A percentile compares a stretch with the other conserved stretches of the same genome.
These are phyloP conservation scores for Neonectria coccinea DNA, from an alignment of 2,329 filamentous ascomycete species.

Conservation along the genomic window DNA sequence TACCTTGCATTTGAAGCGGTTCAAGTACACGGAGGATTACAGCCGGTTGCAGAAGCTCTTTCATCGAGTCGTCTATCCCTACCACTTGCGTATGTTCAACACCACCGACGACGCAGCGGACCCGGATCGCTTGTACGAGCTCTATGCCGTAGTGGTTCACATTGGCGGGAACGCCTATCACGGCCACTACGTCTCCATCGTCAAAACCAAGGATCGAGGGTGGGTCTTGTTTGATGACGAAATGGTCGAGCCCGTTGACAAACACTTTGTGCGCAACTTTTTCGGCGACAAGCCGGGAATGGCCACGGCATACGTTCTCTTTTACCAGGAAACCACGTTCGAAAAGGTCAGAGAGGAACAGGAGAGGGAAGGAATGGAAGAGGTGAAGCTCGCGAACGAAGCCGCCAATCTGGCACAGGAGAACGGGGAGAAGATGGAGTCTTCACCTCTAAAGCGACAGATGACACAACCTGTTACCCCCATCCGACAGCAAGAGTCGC, in stretches of 20 bases:
- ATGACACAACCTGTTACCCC: constrained; percentile 61
- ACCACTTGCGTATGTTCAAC: constrained; percentile 96
- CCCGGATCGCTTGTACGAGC: constrained; percentile 91
- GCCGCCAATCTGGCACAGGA: constrained; percentile 67
- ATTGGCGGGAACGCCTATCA: constrained; percentile 98
- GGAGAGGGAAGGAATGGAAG: constrained; percentile 80
- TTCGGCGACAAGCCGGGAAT: constrained; percentile 93
- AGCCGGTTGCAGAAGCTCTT: constrained; percentile 95
- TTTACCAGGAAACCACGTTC: constrained; percentile 91
- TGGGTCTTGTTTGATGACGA: constrained; percentile 99
- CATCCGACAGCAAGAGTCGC: constrained; percentile 61
- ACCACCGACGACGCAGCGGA: constrained; percentile 96
- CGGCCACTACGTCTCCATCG: constrained; percentile 96
- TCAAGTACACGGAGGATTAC: constrained; percentile 98
- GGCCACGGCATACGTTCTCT: constrained; percentile 95
- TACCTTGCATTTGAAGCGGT: constrained; percentile 93
- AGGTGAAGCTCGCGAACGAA: constrained; percentile 67
- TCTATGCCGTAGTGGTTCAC: constrained; percentile 97
- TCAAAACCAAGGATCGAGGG: constrained; percentile 95
- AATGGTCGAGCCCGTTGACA: constrained; percentile 97
- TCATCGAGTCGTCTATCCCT: constrained; percentile 96
- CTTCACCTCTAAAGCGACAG: constrained; percentile 60
- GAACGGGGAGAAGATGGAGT: constrained; percentile 59
- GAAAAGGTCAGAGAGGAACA: constrained; percentile 80
- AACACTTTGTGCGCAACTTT: constrained; percentile 95